These are phyloP conservation scores for Gyromitra esculenta DNA, from an alignment of 2,329 filamentous ascomycete genomes.

Conservation along the genomic window DNA sequence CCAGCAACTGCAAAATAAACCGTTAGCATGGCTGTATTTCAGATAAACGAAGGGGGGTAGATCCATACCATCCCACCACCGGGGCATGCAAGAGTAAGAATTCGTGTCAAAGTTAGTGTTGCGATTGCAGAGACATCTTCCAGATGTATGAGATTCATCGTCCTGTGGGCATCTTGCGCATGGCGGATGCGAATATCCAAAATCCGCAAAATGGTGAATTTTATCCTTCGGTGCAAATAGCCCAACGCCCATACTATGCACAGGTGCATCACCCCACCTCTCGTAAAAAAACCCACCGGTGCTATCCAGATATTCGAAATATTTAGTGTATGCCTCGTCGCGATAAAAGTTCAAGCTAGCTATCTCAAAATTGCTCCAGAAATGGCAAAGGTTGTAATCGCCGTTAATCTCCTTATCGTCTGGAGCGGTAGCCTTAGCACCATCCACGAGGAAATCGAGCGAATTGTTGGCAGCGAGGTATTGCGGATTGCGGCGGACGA, in stretches of 20 bases:
- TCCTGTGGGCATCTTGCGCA: conserved; percentile 56
- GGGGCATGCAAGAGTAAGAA: conserved; percentile 56
- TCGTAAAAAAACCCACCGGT: conserved; percentile 58
- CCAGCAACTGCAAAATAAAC: conserved; percentile 35
- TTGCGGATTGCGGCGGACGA: conserved; percentile 54
- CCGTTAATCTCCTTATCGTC: conserved; percentile 41
- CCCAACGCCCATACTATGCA: conserved; percentile 50
- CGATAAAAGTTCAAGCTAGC: conserved; percentile 56
- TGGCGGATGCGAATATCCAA: conserved; percentile 54
- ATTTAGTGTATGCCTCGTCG: conserved; percentile 55
- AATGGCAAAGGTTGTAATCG: conserved; percentile 58
- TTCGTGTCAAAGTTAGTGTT: conserved; percentile 56
- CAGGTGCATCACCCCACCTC: conserved; percentile 58
- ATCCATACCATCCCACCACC: conserved; percentile 54
- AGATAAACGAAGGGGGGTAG: background rate
- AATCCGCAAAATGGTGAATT: conserved; percentile 57
- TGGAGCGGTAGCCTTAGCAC: conserved; percentile 35
- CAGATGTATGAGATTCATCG: conserved; percentile 52
- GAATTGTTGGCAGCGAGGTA: conserved; percentile 56
- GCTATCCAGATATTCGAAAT: conserved; percentile 57
- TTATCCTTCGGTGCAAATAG: conserved; percentile 49
- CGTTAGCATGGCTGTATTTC: conserved; percentile 4
- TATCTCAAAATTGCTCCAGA: conserved; percentile 58
- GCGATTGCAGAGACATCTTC: conserved; percentile 56
- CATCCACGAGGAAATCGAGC: conserved; percentile 56